phyloP scores from a whole-genome alignment of 1,284 basidiomycete genomes.

The Trichosporon sp. region DNA sequence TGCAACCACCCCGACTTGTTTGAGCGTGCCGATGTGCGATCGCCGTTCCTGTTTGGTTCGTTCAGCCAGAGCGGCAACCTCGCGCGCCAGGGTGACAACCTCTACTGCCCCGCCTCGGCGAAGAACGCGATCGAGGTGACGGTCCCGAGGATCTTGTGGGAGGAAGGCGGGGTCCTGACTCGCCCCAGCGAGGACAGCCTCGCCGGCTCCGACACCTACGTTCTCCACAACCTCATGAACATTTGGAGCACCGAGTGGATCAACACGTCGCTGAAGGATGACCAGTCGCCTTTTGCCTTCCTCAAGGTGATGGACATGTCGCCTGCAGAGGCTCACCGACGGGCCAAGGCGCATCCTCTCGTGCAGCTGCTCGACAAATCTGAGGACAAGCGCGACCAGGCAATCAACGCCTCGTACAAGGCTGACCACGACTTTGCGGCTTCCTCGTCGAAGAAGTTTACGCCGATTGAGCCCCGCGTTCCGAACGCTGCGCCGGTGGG shows the following conservation, averaged over 20 bases:
- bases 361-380: slow-evolving; percentile 22
- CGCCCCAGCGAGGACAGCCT: slow-evolving; percentile 60
- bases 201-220: slow-evolving; percentile 58
- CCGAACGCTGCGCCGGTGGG: slow-evolving; percentile 22
- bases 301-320: slow-evolving; percentile 62
- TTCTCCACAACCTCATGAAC: slow-evolving; percentile 69
- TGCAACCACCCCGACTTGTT: slow-evolving; percentile 99
- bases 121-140: slow-evolving; percentile 75
- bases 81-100: slow-evolving; percentile 75
- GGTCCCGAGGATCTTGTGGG: slow-evolving; percentile 72
- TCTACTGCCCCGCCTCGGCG: slow-evolving; percentile 70
- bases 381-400: slow-evolving; percentile 14
- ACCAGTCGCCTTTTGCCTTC: slow-evolving; percentile 63
- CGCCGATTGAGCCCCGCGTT: slow-evolving; percentile 45
- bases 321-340: slow-evolving; percentile 57
- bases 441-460: slow-evolving; percentile 32
- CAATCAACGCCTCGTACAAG: slow-evolving; percentile 39
- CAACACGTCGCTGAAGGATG: slow-evolving; percentile 61
- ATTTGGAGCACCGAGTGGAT: slow-evolving; percentile 88
- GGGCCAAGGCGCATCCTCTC: slow-evolving; percentile 49
- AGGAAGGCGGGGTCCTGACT: slow-evolving; percentile 68
- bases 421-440: slow-evolving; percentile 58
- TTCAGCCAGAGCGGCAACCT: slow-evolving; percentile 79
- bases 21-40: slow-evolving; percentile 90
- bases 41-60: slow-evolving; percentile 80